Conservation (phyloP, 257 asterid genomes). For the Solanum arcanum region DNA sequence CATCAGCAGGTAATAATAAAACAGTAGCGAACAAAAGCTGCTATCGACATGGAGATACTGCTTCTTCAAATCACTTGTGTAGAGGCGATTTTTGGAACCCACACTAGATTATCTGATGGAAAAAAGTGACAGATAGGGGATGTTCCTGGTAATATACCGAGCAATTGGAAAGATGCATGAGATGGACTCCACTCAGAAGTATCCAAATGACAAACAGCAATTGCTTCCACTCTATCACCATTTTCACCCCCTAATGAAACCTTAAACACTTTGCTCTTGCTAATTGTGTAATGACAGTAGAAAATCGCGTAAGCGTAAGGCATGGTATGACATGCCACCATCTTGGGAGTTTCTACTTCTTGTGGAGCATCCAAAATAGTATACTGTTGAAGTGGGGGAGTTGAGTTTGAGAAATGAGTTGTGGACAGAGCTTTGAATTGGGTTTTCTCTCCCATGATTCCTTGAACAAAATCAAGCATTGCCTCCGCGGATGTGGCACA, state of each 20-base stretch:
- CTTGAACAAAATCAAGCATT: slow-evolving; percentile 42
- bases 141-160: slow-evolving; percentile 46
- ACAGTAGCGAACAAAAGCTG: not conserved
- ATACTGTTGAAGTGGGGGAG: slow-evolving; percentile 29
- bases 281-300: slow-evolving; percentile 56
- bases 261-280: slow-evolving; percentile 34
- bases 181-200: slow-evolving; percentile 62
- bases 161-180: slow-evolving; percentile 52
- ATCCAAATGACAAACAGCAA: slow-evolving; percentile 84
- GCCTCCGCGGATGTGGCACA: slow-evolving; percentile 63
- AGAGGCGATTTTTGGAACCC: slow-evolving; percentile 21
- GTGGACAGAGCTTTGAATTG: slow-evolving; percentile 34
- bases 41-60: not conserved
- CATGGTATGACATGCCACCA: slow-evolving; percentile 66
- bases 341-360: slow-evolving; percentile 26
- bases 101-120: slow-evolving; percentile 65
- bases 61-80: not conserved
- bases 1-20: not conserved
- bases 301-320: slow-evolving; percentile 60
- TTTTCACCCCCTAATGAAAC: slow-evolving; percentile 39
- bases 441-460: slow-evolving; percentile 20
- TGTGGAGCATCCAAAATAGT: slow-evolving; percentile 16
- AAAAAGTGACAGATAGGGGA: slow-evolving; percentile 74
- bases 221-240: slow-evolving; percentile 48
- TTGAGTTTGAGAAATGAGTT: slow-evolving; percentile 16